These are phyloP conservation scores for Ophiocordyceps robertsii DNA, from an alignment of 2,329 filamentous ascomycete species.

Conservation along the genomic window DNA sequence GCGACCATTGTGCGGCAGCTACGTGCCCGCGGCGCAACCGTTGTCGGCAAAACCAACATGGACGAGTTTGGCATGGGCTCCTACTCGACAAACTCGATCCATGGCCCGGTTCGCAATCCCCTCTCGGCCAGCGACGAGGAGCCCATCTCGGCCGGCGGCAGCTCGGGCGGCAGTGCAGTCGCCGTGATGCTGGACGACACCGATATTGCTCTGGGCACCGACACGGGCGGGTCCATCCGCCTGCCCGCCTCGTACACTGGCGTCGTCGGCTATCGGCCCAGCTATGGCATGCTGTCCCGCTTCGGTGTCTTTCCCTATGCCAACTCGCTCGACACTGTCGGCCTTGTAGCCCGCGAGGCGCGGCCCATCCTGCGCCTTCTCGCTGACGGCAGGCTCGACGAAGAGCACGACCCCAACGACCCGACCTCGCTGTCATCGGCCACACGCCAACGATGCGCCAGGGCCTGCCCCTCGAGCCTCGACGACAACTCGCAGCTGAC, in stretches of 20 bases:
- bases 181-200: conserved; percentile 53
- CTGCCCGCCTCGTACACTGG: conserved; percentile 81
- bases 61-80: conserved; percentile 97
- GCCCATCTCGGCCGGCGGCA: conserved; percentile 63
- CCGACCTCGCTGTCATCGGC: conserved; percentile 54
- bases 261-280: conserved; percentile 77
- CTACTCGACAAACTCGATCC: conserved; percentile 57
- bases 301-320: conserved; percentile 85
- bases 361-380: conserved; percentile 36
- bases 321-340: conserved; percentile 85
- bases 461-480: conserved; percentile 10
- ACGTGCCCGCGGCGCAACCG: conserved; percentile 42
- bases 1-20: conserved; percentile 68
- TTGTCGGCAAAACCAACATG: conserved; percentile 78
- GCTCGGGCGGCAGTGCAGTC: conserved; percentile 85
- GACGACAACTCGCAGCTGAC: conserved; percentile 21
- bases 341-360: conserved; percentile 50
- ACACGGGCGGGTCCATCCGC: conserved; percentile 82
- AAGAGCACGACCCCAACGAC: conserved; percentile 52
- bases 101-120: conserved; percentile 49
- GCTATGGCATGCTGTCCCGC: conserved; percentile 75
- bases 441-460: conserved; percentile 38
- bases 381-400: conserved; percentile 32
- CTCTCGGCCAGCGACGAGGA: conserved; percentile 16
- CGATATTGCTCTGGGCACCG: conserved; percentile 67